Evolutionary conservation across 805 yeast genomes (phyloP), one percentile per base, ranked within the genome.

Genomic region (Pichia manshurica): DNA sequence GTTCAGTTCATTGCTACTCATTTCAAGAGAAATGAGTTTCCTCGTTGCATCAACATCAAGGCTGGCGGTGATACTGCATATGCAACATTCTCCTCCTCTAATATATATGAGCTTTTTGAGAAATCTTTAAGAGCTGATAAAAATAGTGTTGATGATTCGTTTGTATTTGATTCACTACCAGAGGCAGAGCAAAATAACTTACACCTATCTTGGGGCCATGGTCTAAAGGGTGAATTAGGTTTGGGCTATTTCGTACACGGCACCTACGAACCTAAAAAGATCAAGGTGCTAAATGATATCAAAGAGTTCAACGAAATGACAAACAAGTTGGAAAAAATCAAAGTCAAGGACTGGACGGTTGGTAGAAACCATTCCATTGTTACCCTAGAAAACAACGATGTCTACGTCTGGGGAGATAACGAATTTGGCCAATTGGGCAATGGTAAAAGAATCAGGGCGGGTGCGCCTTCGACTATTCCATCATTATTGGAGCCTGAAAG

Each of bases 201-300:
- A 17, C 66, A 68, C 42, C 71, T 84, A 53, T 73, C 87, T 3
- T 82, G 89, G 69, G 99, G 99, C 19, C 81, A 81, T 58, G 96
- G 97, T 5, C 62, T 84, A 45, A 75, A 78, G 57, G 99, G 98
- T 16, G 95, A 88, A 65, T 70, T 89, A 47, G 99, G 97, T 21
- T 76, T 78, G 39, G 88, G 87, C 15, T 74, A 82, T 47, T 89
- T 73, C 62, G 67, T 82, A 32, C 96, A 89, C 63, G 82, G 86
- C 16, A 85, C 82, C 59, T 69, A 78, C 17, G 74, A 73, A 41
- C 96, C 96, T 6, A 68, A 75, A 17, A 75, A 76, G 38, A 61
- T 90, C 50, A 73, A 74, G 55, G 59, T 73, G 1, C 62, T 84
- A 44, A 56, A 63, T 22, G 66, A 70, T 13, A 66, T 81, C 43